A percentile compares a stretch with the other conserved stretches of the same genome.
Conservation (phyloP, 352 stramenopile genomes). For the Thalassiosira ordinaria region DNA sequence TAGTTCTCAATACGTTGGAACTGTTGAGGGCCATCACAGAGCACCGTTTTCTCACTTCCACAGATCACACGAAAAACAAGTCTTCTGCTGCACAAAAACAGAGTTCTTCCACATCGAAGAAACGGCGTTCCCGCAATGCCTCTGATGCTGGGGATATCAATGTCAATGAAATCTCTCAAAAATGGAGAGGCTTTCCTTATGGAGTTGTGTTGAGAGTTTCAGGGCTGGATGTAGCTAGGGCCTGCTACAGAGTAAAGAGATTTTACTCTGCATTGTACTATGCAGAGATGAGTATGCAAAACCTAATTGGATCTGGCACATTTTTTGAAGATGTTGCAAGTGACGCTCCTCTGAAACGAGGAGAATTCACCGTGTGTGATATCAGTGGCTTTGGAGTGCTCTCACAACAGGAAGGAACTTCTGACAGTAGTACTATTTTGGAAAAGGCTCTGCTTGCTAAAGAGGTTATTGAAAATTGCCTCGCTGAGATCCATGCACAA, state of each 20-base stretch:
- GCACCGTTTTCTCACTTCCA: constrained; percentile 63
- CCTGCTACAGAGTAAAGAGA: constrained; percentile 66
- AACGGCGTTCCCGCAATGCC: constrained; percentile 31
- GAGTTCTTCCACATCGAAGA: constrained; percentile 24
- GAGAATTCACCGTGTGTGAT: constrained; percentile 17
- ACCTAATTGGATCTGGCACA: constrained; percentile 54
- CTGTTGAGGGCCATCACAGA: constrained; percentile 65
- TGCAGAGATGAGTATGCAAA: constrained; percentile 77
- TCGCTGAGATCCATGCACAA: constrained; percentile 63
- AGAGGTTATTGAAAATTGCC: constrained; percentile 59
- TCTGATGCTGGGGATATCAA: constrained; percentile 5
- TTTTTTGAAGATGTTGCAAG: constrained; percentile 56
- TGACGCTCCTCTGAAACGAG: constrained; percentile 12
- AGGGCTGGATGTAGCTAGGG: constrained; percentile 71
- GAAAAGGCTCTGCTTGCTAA: constrained; percentile 57
- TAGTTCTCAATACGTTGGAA: constrained; percentile 76
- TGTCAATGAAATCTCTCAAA: constrained; percentile 17
- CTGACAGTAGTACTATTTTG: constrained; percentile 42
- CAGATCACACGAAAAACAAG: constrained; percentile 56
- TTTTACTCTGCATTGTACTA: constrained; percentile 82
- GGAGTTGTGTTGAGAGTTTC: constrained; percentile 77
- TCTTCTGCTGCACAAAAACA: constrained; percentile 15
- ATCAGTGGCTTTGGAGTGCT: constrained; percentile 66
- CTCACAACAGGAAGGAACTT: constrained; percentile 11
- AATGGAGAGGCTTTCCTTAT: constrained; percentile 80